These are phyloP conservation scores for Coleophoma crateriformis DNA, from an alignment of 2,329 filamentous ascomycete species.

Conservation along the genomic window DNA sequence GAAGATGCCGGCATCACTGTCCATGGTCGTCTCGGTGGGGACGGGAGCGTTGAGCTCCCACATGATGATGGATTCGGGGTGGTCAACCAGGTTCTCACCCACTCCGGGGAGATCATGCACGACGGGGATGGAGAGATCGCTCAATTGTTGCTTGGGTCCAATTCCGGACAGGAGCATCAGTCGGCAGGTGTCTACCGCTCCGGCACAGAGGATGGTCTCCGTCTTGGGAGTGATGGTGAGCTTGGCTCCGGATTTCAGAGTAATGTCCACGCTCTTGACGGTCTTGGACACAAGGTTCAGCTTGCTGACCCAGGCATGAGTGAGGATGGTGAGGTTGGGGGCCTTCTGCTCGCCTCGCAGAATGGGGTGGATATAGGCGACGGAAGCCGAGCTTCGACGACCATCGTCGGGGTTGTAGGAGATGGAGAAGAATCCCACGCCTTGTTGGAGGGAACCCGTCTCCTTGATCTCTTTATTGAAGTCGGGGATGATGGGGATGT, in stretches of 20 bases:
- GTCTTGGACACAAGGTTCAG: slow-evolving; percentile 65
- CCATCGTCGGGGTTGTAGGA: slow-evolving; percentile 89
- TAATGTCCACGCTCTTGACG: slow-evolving; percentile 70
- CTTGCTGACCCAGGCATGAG: slow-evolving; percentile 81
- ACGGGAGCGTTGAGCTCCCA: slow-evolving; percentile 36
- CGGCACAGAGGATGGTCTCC: slow-evolving; percentile 56
- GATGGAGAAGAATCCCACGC: slow-evolving; percentile 86
- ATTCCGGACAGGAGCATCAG: slow-evolving; percentile 33
- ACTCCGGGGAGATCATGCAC: slow-evolving; percentile 26
- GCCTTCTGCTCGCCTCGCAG: slow-evolving; percentile 76
- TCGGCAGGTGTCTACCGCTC: slow-evolving; percentile 30
- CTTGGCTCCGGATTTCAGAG: slow-evolving; percentile 45
- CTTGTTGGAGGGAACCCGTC: slow-evolving; percentile 66
- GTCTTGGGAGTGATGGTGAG: slow-evolving; percentile 57
- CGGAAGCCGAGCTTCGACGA: slow-evolving; percentile 76
- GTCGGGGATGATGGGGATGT: slow-evolving; percentile 76
- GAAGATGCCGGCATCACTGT: slow-evolving; percentile 55
- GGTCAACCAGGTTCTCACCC: slow-evolving; percentile 30
- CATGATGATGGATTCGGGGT: slow-evolving; percentile 40
- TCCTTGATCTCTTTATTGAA: slow-evolving; percentile 81
- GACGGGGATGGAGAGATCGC: slow-evolving; percentile 24
- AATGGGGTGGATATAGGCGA: slow-evolving; percentile 91
- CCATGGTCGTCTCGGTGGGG: slow-evolving; percentile 37
- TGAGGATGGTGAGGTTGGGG: slow-evolving; percentile 79
- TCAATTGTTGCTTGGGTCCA: slow-evolving; percentile 25